Base-by-base conservation (phyloP, 2,329 filamentous ascomycete genomes). In the Neonectria neomacrospora region DNA sequence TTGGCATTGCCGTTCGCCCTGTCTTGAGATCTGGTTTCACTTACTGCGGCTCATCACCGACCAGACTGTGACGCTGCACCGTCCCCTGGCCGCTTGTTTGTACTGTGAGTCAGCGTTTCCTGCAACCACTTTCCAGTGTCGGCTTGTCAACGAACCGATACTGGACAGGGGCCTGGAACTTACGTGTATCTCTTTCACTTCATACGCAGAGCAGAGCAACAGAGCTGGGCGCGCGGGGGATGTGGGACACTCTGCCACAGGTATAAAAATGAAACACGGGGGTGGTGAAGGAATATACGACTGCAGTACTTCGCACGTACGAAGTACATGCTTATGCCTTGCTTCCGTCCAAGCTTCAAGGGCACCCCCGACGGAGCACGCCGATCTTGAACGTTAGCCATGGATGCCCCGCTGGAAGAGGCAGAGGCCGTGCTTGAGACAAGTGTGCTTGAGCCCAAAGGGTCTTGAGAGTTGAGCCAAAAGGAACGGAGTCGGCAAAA, bases 301-400 rank as follows among this genome's bases (percentile, higher is more conserved):
- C 42, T 50, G 47, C 47, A 28, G 54, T 42, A 8, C 37, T 18
- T 41, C n/a, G 37, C 28, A 45, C 16, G 28, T 34, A 57, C 10
- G 41, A 45, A 14, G 28, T 34, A 57, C 10, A 45, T 39, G 32
- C 34, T 45, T 26, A 20, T 52, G n/a, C 16, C 47, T 39, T 58
- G 58, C 54, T 63, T 53, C 67, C 66, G 42, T 42, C 37, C n/a
- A 28, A 48, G 47, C 41, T 48, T 63, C 44, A 61, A 67, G 51
- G 61, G 61, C 55, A 30, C 51, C 65, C 48, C 63, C 56, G 52
- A 23, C 23, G 51, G 44, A 54, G 60, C 50, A 54, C 54, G 58
- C 65, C 69, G 67, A 64, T 62, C 67, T 63, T 44, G 41, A 37
- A 60, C 58, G 32, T 65, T 58, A 64, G 64, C 61, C 61, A 63